A percentile compares a stretch with the other conserved stretches of the same genome.
phyloP scores from a whole-genome alignment of 106 monocot genomes.

The Acorus gramineus region DNA sequence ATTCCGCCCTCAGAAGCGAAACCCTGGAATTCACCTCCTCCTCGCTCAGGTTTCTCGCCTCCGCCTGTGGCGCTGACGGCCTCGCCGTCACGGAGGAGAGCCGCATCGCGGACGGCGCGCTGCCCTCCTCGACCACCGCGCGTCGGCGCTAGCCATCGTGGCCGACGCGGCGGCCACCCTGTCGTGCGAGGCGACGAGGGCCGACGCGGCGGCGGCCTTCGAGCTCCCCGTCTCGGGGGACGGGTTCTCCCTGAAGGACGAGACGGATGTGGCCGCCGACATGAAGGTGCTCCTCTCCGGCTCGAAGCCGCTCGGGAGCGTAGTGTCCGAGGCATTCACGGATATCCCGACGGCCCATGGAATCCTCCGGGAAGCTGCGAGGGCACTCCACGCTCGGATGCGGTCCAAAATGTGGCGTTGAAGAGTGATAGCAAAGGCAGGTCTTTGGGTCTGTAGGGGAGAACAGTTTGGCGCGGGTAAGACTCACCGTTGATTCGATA shows the following conservation, averaged over 20 bases:
- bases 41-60: slow-evolving; percentile 22
- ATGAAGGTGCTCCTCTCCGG: slow-evolving; percentile 61
- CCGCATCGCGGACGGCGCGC: slow-evolving; percentile 26
- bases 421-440: slow-evolving; percentile 34
- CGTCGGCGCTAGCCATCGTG: slow-evolving; percentile 34
- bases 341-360: slow-evolving; percentile 59
- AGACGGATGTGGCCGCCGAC: slow-evolving; percentile 58
- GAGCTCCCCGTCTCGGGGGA: slow-evolving; percentile 62
- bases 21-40: slow-evolving; percentile 51
- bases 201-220: slow-evolving; percentile 36
- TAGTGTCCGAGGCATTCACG: slow-evolving; percentile 14
- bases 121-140: slow-evolving; percentile 55
- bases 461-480: slow-evolving; percentile 42
- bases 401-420: slow-evolving; percentile 30
- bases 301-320: slow-evolving; percentile 57
- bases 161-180: slow-evolving; percentile 71
- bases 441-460: slow-evolving; percentile 39
- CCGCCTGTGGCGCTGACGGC: slow-evolving; percentile 35
- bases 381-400: slow-evolving; percentile 34
- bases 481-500: slow-evolving; percentile 15
- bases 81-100: slow-evolving; percentile 13
- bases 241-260: slow-evolving; percentile 63
- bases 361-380: slow-evolving; percentile 58
- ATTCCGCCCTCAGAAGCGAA: slow-evolving; percentile 14
- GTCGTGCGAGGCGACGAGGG: slow-evolving; percentile 69